Conservation (phyloP, 805 yeast species). For the Myxozyma melibiosi region DNA sequence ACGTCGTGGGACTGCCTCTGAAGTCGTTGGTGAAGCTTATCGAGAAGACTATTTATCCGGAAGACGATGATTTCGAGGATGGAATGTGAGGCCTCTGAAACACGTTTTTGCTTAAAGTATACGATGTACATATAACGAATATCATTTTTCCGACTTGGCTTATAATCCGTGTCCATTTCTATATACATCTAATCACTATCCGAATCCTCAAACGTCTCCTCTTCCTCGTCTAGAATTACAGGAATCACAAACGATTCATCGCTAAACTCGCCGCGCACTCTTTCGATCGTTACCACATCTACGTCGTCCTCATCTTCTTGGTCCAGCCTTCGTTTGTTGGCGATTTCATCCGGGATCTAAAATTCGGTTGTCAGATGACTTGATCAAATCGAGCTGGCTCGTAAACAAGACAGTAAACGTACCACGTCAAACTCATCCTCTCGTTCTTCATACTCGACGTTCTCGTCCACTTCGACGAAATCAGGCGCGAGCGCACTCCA, state of each 20-base stretch:
- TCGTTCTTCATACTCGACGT: conserved; percentile 79
- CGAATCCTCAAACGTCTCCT: conserved; percentile 29
- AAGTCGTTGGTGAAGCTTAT: conserved; percentile 55
- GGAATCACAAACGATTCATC: conserved; percentile 64
- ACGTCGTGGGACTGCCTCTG: conserved; percentile 86
- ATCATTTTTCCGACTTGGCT: not conserved
- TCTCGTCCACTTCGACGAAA: conserved; percentile 91
- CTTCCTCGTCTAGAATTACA: conserved; percentile 41
- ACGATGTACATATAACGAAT: not conserved
- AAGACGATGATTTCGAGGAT: conserved; percentile 32
- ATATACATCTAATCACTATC: conserved; percentile 21
- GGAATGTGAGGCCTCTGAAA: not conserved
- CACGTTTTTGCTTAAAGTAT: not conserved
- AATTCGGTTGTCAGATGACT: conserved; percentile 37
- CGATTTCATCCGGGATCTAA: conserved; percentile 53
- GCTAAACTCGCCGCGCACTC: conserved; percentile 57
- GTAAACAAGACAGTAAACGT: too few relatives aligned
- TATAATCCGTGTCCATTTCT: not conserved
- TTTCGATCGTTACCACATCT: conserved; percentile 67
- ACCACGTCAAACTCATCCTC: conserved; percentile 91
- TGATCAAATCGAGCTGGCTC: too few relatives aligned
- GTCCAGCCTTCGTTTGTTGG: conserved; percentile 60
- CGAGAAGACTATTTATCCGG: conserved; percentile 39
- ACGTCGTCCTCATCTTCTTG: conserved; percentile 63
- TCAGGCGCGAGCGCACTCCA: conserved; percentile 98